Evolutionary conservation across 2,329 filamentous ascomycete genomes (phyloP).

Genomic region (Aureobasidium sp.): DNA sequence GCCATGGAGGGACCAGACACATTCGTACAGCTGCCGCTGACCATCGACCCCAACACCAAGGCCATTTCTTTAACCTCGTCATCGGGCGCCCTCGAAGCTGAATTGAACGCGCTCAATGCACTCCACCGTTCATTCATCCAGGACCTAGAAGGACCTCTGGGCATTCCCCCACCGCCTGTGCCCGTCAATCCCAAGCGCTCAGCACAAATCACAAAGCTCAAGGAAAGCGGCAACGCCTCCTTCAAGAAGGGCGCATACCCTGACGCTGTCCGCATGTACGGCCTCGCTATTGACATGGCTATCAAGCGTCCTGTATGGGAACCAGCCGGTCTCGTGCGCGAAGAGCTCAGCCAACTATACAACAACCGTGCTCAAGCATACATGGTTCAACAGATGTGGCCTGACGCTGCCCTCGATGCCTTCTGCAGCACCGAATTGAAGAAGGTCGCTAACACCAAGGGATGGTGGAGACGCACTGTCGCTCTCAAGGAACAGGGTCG

Average conservation of each 20-base stretch:
- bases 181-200: conserved; percentile 89
- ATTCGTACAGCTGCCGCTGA: conserved; percentile 75
- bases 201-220: conserved; percentile 81
- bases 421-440: conserved; percentile 84
- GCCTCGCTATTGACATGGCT: conserved; percentile 85
- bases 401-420: conserved; percentile 79
- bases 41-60: conserved; percentile 77
- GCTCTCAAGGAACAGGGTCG: conserved; percentile 88
- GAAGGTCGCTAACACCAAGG: conserved; percentile 81
- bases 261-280: conserved; percentile 76
- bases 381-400: conserved; percentile 76
- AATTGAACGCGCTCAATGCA: conserved; percentile 65
- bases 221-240: conserved; percentile 75
- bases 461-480: conserved; percentile 82
- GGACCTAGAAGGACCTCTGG: conserved; percentile 51
- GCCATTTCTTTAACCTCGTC: conserved; percentile 49
- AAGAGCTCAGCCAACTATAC: conserved; percentile 74
- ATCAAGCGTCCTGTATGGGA: conserved; percentile 79
- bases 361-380: conserved; percentile 85
- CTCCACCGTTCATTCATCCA: conserved; percentile 67
- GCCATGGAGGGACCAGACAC: conserved; percentile 43
- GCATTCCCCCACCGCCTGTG: conserved; percentile 74
- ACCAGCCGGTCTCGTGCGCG: conserved; percentile 70
- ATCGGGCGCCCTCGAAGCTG: conserved; percentile 31
- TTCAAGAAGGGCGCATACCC: conserved; percentile 69